These are phyloP conservation scores for Coniosporium tulheliwenetii DNA, from an alignment of 2,329 filamentous ascomycete species.

Conservation along the genomic window DNA sequence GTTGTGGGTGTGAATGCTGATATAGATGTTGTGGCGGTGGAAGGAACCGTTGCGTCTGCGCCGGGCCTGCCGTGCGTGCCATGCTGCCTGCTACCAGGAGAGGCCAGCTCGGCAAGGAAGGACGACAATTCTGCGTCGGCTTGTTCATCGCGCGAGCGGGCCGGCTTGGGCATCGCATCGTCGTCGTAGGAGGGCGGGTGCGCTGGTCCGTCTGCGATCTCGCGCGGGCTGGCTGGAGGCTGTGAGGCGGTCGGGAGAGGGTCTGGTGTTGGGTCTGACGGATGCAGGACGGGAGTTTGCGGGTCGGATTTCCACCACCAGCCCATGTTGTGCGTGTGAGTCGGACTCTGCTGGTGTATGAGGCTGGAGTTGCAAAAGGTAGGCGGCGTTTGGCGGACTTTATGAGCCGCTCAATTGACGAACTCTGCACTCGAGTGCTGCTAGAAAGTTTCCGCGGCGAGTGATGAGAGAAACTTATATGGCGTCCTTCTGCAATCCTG, in stretches of 20 bases:
- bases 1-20: constrained; percentile 2
- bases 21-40: constrained; percentile 5
- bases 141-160: constrained; percentile 23
- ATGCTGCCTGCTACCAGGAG: constrained; percentile 18
- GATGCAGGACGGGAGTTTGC: constrained; percentile 5
- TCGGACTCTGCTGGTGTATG: too few relatives aligned
- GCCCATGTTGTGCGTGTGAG: constrained; percentile 20
- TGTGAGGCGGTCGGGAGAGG: constrained; percentile 8
- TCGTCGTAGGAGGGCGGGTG: constrained; percentile 3
- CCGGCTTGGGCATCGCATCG: constrained; percentile 4
- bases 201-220: constrained; percentile 3
- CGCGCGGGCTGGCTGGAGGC: constrained; percentile 5
- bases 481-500: too few relatives aligned
- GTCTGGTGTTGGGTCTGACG: constrained; percentile 6
- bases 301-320: constrained; percentile 28
- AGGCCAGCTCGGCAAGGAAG: background rate
- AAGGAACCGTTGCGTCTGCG: constrained; percentile 3
- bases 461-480: too few relatives aligned
- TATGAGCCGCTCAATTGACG: too few relatives aligned
- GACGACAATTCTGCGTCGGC: constrained; percentile 38
- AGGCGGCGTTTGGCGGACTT: too few relatives aligned
- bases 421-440: too few relatives aligned
- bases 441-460: too few relatives aligned
- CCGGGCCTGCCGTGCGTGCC: too few relatives aligned
- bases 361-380: too few relatives aligned